Base-by-base conservation (phyloP, 345 rosid genomes). In the Diplotaxis tenuifolia region DNA sequence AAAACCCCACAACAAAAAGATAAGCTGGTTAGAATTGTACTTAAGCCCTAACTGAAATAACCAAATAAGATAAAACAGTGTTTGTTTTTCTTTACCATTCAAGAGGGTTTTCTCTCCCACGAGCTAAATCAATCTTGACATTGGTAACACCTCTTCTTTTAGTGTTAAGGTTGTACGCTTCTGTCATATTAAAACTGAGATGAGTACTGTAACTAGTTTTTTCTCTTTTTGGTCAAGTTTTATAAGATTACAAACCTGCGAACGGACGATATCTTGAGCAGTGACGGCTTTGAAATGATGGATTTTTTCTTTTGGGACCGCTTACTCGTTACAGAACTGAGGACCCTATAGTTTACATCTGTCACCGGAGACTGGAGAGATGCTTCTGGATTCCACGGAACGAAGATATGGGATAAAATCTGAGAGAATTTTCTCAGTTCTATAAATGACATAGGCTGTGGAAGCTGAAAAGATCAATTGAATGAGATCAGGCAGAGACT, bases 281-380 rank as follows among this genome's bases (percentile, higher is more conserved):
- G n/a, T n/a, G n/a, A n/a, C n/a, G n/a, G 86, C 76, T 80, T 85
- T 89, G 84, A 89, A 94, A 79, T 94, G 79, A 57, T 88, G 97
- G 52, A 89, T 21, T 60, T 85, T 82, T 70, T 91, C 92, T 79
- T 85, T 94, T 3, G 98, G 97, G 81, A 94, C 97, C 18, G 98
- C 85, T 74, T 86, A 94, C 78, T 91, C 98, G 68, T 91, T 94
- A 78, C 98, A 94, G 73, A 91, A 94, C 98, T 94, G 96, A n/a
- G n/a, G n/a, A n/a, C n/a, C n/a, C n/a, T n/a, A n/a, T n/a, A n/a
- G n/a, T n/a, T n/a, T n/a, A n/a, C n/a, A n/a, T n/a, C n/a, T n/a
- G n/a, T n/a, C n/a, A n/a, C n/a, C n/a, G n/a, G n/a, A n/a, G n/a
- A n/a, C n/a, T n/a, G n/a, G n/a, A n/a, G n/a, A n/a, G n/a, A n/a